Percentiles rank a stretch among this genome's conserved stretches.
These are phyloP conservation scores for Coemansia sp. DNA, from an alignment of 192 early-diverging fungal genomes.

Conservation along the genomic window DNA sequence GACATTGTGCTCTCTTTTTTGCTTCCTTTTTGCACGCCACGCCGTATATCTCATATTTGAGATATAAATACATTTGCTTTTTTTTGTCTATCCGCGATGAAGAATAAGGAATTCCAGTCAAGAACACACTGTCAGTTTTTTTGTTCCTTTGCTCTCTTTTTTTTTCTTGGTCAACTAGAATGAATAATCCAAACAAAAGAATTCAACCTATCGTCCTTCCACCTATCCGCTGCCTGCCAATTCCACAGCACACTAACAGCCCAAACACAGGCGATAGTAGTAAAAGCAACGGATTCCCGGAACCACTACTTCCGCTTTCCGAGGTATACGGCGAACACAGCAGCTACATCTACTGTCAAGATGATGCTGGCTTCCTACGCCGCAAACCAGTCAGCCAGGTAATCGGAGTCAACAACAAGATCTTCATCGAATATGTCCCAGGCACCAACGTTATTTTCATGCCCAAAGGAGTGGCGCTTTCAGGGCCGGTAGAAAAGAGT, in stretches of 20 bases:
- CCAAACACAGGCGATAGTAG: constrained; percentile 7
- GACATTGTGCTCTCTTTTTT: too few relatives aligned
- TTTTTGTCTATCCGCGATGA: too few relatives aligned
- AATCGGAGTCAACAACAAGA: constrained; percentile 15
- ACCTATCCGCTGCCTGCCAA: not conserved
- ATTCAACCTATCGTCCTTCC: not conserved
- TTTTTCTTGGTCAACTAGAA: not conserved
- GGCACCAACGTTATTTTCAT: constrained; percentile 29
- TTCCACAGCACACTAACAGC: constrained; percentile 1
- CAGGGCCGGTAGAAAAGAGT: not conserved
- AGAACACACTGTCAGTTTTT: too few relatives aligned
- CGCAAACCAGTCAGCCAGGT: constrained; percentile 23
- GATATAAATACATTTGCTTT: too few relatives aligned
- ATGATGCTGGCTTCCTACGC: not conserved
- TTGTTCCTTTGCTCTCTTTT: too few relatives aligned
- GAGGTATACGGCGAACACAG: not conserved
- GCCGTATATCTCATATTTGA: too few relatives aligned
- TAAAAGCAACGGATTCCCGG: not conserved
- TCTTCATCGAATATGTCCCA: constrained; percentile 32
- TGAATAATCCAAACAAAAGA: not conserved
- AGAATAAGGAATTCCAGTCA: too few relatives aligned
- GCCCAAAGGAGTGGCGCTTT: constrained; percentile 10
- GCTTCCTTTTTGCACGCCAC: too few relatives aligned
- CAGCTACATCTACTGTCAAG: constrained; percentile 1
- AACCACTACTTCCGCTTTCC: not conserved